A percentile compares a stretch with the other conserved stretches of the same genome.
phyloP scores from a whole-genome alignment of 2,329 filamentous ascomycete genomes.

The Drechslerella dactyloides region DNA sequence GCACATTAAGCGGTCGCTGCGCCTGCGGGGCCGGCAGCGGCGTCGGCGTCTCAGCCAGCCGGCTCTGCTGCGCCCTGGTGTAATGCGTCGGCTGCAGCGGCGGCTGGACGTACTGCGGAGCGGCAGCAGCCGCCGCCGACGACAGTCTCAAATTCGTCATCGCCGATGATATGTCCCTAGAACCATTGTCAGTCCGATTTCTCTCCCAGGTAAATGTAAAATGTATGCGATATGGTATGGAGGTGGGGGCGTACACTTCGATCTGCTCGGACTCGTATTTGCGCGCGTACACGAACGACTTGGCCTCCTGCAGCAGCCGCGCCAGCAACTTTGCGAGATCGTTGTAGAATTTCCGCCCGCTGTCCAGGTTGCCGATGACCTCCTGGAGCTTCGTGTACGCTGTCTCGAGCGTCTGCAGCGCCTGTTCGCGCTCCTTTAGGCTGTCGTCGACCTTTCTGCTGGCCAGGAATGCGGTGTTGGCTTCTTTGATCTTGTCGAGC shows the following conservation, averaged over 20 bases:
- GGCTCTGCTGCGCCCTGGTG: conserved; percentile 61
- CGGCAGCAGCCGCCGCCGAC: conserved; percentile 28
- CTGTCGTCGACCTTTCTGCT: conserved; percentile 72
- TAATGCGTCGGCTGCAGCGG: conserved; percentile 50
- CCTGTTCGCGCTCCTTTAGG: conserved; percentile 78
- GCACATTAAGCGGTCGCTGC: conserved; percentile 55
- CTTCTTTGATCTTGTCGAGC: conserved; percentile 71
- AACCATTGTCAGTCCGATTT: not conserved
- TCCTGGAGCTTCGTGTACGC: conserved; percentile 97
- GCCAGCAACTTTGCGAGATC: conserved; percentile 87
- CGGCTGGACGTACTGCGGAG: conserved; percentile 33
- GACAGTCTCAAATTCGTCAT: conserved; percentile 34
- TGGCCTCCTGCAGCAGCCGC: conserved; percentile 80
- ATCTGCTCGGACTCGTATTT: conserved; percentile 79
- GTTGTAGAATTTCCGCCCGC: conserved; percentile 95
- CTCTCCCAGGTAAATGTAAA: not conserved
- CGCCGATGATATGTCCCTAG: conserved; percentile 17
- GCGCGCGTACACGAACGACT: conserved; percentile 78
- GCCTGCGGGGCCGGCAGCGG: conserved; percentile 67
- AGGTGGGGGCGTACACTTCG: conserved; percentile 68
- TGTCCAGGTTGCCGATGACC: conserved; percentile 87
- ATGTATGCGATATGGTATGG: not conserved
- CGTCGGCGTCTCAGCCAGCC: conserved; percentile 60
- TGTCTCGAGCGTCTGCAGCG: conserved; percentile 84
- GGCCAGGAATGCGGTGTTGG: conserved; percentile 77